Base-by-base conservation (phyloP, 2,329 filamentous ascomycete genomes). In the Domatiomyces catenatus region DNA sequence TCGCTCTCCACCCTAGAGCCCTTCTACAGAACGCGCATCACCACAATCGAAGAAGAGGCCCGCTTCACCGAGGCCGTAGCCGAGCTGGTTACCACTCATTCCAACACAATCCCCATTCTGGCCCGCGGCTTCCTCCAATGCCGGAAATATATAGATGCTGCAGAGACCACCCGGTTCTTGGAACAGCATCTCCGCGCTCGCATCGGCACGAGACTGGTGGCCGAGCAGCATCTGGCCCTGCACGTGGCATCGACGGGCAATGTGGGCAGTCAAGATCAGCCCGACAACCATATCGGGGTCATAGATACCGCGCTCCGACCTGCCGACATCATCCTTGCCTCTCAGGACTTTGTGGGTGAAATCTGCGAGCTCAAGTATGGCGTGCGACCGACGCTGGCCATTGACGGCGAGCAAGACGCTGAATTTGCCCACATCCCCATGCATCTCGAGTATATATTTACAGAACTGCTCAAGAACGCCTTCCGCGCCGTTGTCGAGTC, bases 341-440 rank as follows among this genome's bases (percentile, higher is more conserved):
- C 90, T 67, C 89, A 89, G 48, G 81, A 83, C 52, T 93, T 92
- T 54, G 92, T 98, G 0, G 86, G 86, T 42, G 92, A 96, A 62
- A 94, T 96, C 54, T 96, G 90, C 70, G 92, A 96, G 71, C 76
- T 95, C 36, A 90, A 92, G 55, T 98, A 98, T 63, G 92, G 92
- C 48, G 80, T 93, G 1, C 79, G 92, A 0, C 92, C 92, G 0
- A 76, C 75, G 1, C 75, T 94, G 61, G 70, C 82, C 46, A 83
- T 98, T 60, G 84, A 89, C 58, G 92, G 92, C 56, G 83, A 93
- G 64, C 81, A 84, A 0, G 81, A 84, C 48, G 87, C 89, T n/a
- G 83, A 81, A 0, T 94, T 98, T 63, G 88, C 90, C 18, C 92
- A 93, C 62, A 83, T 98, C 7, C 92, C 92, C 12, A 92, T 94